phyloP scores from a whole-genome alignment of 2,329 filamentous ascomycete genomes.

The Cercospora zeina region DNA sequence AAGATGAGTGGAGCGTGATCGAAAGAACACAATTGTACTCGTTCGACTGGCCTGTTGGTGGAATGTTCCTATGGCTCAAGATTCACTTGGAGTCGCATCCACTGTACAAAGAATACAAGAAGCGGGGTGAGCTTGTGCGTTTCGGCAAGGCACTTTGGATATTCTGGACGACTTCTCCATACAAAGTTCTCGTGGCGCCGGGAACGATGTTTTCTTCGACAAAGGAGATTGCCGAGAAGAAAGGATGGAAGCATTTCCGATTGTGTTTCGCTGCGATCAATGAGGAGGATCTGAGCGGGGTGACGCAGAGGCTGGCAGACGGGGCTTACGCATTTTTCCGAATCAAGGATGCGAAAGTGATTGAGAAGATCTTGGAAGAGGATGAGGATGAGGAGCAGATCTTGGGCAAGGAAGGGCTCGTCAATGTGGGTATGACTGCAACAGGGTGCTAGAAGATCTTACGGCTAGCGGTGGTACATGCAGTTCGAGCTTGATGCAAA shows the following conservation, averaged over 20 bases:
- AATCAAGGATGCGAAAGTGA: conserved; percentile 64
- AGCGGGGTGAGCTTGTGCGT: conserved; percentile 40
- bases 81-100: conserved; percentile 73
- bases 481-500: background rate
- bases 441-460: conserved; percentile 16
- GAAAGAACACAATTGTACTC: conserved; percentile 72
- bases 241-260: conserved; percentile 71
- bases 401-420: conserved; percentile 11
- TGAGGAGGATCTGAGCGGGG: conserved; percentile 65
- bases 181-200: conserved; percentile 68
- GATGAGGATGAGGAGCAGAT: conserved; percentile 35
- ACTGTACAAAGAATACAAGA: conserved; percentile 58
- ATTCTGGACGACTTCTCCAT: conserved; percentile 67
- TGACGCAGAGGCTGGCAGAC: conserved; percentile 64
- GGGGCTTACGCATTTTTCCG: conserved; percentile 75
- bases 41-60: conserved; percentile 77
- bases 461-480: background rate
- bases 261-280: conserved; percentile 83
- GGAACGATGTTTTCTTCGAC: conserved; percentile 74
- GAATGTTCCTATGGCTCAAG: conserved; percentile 89
- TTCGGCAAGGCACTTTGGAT: conserved; percentile 70
- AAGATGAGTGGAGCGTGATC: conserved; percentile 71
- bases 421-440: conserved; percentile 13
- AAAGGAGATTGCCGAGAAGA: conserved; percentile 56
- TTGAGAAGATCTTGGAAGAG: conserved; percentile 62